A percentile compares a stretch with the other conserved stretches of the same genome.
These are phyloP conservation scores for Yarrowia divulgata DNA, from an alignment of 805 yeast genomes.

Conservation along the genomic window DNA sequence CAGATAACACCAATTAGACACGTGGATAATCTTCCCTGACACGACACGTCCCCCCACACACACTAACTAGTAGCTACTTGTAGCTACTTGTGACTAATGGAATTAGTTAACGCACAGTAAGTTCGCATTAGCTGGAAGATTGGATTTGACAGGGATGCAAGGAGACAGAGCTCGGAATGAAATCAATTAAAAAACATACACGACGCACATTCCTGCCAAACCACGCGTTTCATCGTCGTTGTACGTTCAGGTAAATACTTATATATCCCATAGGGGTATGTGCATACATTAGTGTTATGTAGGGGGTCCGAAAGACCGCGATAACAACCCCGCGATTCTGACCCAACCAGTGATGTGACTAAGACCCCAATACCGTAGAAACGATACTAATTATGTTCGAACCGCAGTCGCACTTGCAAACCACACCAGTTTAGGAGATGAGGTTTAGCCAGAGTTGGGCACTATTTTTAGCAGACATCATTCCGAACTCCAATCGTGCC, in stretches of 20 bases:
- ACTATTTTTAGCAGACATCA: constrained; percentile 5
- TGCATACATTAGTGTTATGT: neutral
- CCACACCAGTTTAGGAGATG: neutral
- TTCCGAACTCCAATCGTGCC: constrained; percentile 4
- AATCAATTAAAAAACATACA: constrained; percentile 12
- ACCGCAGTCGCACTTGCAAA: too few relatives aligned
- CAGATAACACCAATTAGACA: too few relatives aligned
- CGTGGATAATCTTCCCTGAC: too few relatives aligned
- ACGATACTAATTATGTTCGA: too few relatives aligned
- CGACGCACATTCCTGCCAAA: constrained; percentile 32
- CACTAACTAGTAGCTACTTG: too few relatives aligned
- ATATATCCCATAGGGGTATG: neutral
- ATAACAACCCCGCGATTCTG: too few relatives aligned
- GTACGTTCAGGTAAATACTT: neutral
- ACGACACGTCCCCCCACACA: too few relatives aligned
- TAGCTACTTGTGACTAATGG: too few relatives aligned
- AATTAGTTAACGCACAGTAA: neutral
- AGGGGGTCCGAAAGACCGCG: neutral
- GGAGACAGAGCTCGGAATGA: constrained; percentile 12
- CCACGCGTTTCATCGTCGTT: constrained; percentile 36
- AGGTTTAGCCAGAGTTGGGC: constrained; percentile 3
- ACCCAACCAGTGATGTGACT: too few relatives aligned
- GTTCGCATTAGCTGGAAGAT: constrained; percentile 7
- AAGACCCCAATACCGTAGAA: too few relatives aligned
- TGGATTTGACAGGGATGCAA: constrained; percentile 17